Conservation (phyloP, 768 basidiomycete genomes). For the Panellus pusillus region DNA sequence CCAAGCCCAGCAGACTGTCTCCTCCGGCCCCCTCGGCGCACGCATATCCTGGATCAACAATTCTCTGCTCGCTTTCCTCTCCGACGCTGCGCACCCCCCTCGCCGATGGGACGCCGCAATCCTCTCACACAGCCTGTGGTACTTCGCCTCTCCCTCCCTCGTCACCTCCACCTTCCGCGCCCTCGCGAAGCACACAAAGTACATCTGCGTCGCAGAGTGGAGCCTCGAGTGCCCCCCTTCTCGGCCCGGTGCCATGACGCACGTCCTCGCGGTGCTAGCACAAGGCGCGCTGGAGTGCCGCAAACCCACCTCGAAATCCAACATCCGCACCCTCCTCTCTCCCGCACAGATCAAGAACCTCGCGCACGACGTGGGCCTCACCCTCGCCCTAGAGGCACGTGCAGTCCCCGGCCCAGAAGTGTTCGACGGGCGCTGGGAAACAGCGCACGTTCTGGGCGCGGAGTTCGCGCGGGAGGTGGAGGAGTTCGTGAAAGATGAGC, state of each 20-base stretch:
- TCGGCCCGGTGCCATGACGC: conserved; percentile 26
- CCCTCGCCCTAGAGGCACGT: conserved; percentile 22
- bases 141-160: conserved; percentile 36
- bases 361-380: conserved; percentile 26
- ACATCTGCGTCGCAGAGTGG: conserved; percentile 37
- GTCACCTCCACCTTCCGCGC: conserved; percentile 29
- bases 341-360: conserved; percentile 31
- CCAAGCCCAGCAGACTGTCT: conserved; percentile 36
- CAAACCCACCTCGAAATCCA: conserved; percentile 28
- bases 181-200: conserved; percentile 24
- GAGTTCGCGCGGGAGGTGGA: conserved; percentile 28
- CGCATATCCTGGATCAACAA: conserved; percentile 36
- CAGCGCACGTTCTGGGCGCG: conserved; percentile 20
- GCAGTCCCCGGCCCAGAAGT: conserved; percentile 26
- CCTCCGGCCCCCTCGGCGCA: conserved; percentile 28
- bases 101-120: conserved; percentile 32
- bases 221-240: conserved; percentile 22
- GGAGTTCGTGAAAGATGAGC: conserved; percentile 27
- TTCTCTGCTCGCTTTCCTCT: conserved; percentile 30
- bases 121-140: conserved; percentile 38
- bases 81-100: conserved; percentile 8
- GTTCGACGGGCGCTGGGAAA: conserved; percentile 39
- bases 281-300: conserved; percentile 36
- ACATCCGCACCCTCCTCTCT: conserved; percentile 38
- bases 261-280: conserved; percentile 36